These are phyloP conservation scores for Ophiocordyceps polyrhachis-furcata DNA, from an alignment of 2,329 filamentous ascomycete genomes.

Conservation along the genomic window DNA sequence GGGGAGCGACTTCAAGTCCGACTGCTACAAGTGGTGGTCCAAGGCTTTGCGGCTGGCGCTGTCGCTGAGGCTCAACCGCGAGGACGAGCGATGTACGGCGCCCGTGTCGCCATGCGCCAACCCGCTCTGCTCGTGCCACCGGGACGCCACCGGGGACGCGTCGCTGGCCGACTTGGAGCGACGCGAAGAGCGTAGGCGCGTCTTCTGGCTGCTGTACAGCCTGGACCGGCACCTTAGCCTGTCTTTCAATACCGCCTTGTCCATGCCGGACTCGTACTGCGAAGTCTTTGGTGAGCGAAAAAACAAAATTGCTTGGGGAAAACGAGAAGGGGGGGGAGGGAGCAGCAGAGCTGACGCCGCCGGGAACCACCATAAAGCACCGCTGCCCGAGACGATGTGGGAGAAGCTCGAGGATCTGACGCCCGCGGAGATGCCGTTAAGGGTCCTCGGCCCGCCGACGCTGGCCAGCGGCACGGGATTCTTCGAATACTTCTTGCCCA, in stretches of 20 bases:
- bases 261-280: constrained; percentile 26
- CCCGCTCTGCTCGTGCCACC: constrained; percentile 13
- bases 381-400: constrained; percentile 22
- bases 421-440: constrained; percentile 12
- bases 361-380: constrained; percentile 8
- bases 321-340: too few species aligned
- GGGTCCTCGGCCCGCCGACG: constrained; percentile 18
- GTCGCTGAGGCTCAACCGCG: constrained; percentile 17
- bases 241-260: constrained; percentile 24
- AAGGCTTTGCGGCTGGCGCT: constrained; percentile 21
- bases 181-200: constrained; percentile 24
- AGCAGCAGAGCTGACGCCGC: not conserved
- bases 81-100: constrained; percentile 16
- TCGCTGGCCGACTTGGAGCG: constrained; percentile 18
- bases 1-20: constrained; percentile 27
- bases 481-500: constrained; percentile 30
- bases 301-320: not conserved
- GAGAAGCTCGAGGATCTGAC: constrained; percentile 17
- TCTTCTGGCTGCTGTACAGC: constrained; percentile 28
- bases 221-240: constrained; percentile 27
- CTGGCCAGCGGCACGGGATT: constrained; percentile 22
- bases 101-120: constrained; percentile 12
- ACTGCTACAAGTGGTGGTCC: constrained; percentile 27
- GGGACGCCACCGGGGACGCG: constrained; percentile 8
- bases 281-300: constrained; percentile 16